Conservation (phyloP, 1,284 basidiomycete genomes). For the Heterobasidion annosum region DNA sequence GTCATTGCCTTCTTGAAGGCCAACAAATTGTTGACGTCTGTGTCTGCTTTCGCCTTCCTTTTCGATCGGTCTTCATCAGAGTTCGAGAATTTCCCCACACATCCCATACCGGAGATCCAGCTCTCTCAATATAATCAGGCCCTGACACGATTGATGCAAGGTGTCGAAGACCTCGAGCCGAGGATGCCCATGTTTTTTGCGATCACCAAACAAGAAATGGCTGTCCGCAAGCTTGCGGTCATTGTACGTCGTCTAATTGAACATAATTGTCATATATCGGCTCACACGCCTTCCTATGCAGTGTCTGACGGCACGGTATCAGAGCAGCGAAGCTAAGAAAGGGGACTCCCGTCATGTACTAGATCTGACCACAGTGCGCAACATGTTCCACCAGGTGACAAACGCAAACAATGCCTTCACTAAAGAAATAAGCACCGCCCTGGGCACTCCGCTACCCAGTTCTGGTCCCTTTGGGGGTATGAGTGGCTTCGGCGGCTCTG, state of each 20-base stretch:
- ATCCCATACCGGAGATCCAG: conserved; percentile 40
- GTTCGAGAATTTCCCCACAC: conserved; percentile 6
- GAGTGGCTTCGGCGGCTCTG: too few relatives aligned
- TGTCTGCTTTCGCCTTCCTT: background rate
- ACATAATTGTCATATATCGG: background rate
- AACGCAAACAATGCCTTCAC: conserved; percentile 1
- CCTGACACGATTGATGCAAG: conserved; percentile 38
- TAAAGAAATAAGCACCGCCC: background rate
- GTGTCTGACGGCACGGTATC: conserved; percentile 42
- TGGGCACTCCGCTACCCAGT: background rate
- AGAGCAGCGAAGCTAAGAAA: conserved; percentile 35
- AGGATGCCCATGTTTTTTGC: conserved; percentile 40
- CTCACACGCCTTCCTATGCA: conserved; percentile 16
- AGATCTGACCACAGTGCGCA: conserved; percentile 15
- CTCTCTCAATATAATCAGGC: conserved; percentile 38
- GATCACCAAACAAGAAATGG: conserved; percentile 31
- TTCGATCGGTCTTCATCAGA: background rate
- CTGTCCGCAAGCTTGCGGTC: conserved; percentile 36
- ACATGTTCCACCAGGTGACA: background rate
- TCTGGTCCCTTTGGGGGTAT: background rate
- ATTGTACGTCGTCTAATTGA: conserved; percentile 34
- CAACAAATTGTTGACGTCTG: background rate
- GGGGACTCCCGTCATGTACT: conserved; percentile 44
- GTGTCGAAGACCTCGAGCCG: conserved; percentile 34
- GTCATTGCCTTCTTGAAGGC: background rate